Conservation (phyloP, 768 basidiomycete species). For the Termitomyces titanicus region DNA sequence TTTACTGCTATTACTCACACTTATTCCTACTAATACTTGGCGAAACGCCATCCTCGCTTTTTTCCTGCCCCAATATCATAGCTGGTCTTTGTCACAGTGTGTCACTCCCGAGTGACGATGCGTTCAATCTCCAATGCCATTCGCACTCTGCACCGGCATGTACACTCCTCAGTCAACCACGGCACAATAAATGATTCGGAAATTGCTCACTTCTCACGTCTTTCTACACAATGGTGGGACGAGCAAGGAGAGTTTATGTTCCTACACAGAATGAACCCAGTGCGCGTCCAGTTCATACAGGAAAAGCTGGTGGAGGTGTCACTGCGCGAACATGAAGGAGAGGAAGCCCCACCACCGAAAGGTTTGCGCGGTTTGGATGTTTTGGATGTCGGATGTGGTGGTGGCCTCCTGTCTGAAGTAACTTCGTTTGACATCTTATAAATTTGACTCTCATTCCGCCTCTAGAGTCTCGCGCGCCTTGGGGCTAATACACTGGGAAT, state of each 20-base stretch:
- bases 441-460: not conserved
- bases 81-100: not conserved
- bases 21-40: too few relatives aligned
- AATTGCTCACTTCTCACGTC: conserved; percentile 77
- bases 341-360: conserved; percentile 27
- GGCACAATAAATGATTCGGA: conserved; percentile 64
- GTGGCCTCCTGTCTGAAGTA: conserved; percentile 90
- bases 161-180: conserved; percentile 5
- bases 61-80: too few relatives aligned
- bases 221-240: conserved; percentile 88
- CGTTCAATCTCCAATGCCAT: conserved; percentile 13
- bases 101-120: conserved; percentile 8
- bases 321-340: conserved; percentile 46
- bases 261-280: conserved; percentile 94
- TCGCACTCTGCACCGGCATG: conserved; percentile 12
- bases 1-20: too few relatives aligned
- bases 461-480: conserved; percentile 78
- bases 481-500: conserved; percentile 90
- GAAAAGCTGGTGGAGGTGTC: conserved; percentile 66
- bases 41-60: too few relatives aligned
- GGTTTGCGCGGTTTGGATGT: conserved; percentile 65
- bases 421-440: not conserved
- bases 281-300: conserved; percentile 77
- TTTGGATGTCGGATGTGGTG: conserved; percentile 94
- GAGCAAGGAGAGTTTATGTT: conserved; percentile 86